Evolutionary conservation across 768 basidiomycete species (phyloP), one percentile per base, ranked within the genome.

Genomic region (Lanmaoa pseudosensibilis): DNA sequence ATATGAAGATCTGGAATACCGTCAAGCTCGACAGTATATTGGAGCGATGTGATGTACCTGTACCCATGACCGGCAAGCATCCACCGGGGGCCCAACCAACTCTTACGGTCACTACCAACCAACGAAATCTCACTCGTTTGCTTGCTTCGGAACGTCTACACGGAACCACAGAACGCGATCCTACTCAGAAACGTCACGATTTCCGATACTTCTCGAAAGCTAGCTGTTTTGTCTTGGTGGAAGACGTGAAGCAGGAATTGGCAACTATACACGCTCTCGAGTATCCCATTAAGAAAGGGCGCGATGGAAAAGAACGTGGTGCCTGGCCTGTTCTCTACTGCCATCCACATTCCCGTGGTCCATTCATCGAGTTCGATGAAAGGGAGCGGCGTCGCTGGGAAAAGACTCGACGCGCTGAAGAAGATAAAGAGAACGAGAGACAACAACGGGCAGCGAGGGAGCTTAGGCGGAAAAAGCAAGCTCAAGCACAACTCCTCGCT

Each of bases 161-260:
- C 60, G 97, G 97, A 45, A 80, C 80, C 4, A 87, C 84, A 18
- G 97, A 99, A 75, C 90, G 96, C 45, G 97, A 99, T 73, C 88
- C 92, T 1, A 86, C 83, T 19, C 90, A 94, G 59, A 91, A 84
- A 59, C 85, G 94, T 48, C 87, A 89, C 60, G 94, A 95, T 71
- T 92, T 85, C 67, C 83, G 81, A 54, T 99, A 98, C 70, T 98
- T 98, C 72, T 73, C 82, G 18, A 83, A 85, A 40, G 79, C 80
- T 40, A 83, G 81, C 50, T 86, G 82, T 67, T 98, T 93, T 69
- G 80, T 98, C 44, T 80, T 98, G 43, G 83, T 98, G n/a, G 95
- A 98, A 70, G 96, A 98, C 65, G 81, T 93, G 54, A 83, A 81
- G 5, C 84, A 87, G 52, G 87, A 93, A 62, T 77, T 94, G 39